Evolutionary conservation across 2,329 filamentous ascomycete genomes (phyloP).

Genomic region (Aotearoamyces nothofagi): DNA sequence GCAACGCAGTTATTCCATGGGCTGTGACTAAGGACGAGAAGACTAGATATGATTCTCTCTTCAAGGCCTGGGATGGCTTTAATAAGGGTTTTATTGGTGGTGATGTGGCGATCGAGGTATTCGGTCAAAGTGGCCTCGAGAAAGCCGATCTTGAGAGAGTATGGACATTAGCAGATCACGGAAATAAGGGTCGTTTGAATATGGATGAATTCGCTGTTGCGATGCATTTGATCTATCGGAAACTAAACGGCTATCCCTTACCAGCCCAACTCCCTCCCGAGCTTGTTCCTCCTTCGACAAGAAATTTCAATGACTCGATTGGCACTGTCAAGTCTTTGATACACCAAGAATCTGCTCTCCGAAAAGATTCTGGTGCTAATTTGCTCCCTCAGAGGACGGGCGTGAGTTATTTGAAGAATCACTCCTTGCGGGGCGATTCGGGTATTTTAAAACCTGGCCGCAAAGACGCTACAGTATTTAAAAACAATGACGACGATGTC

Average conservation of each 20-base stretch:
- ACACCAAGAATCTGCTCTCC: slow-evolving; percentile 73
- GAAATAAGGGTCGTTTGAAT: slow-evolving; percentile 87
- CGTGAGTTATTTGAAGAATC: slow-evolving; percentile 94
- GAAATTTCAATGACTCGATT: slow-evolving; percentile 85
- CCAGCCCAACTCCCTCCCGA: slow-evolving; percentile 80
- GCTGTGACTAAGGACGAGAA: slow-evolving; percentile 98
- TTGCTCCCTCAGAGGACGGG: slow-evolving; percentile 90
- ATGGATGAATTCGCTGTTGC: slow-evolving; percentile 96
- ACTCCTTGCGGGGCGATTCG: slow-evolving; percentile 65
- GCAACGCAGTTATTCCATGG: slow-evolving; percentile 95
- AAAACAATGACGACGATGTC: slow-evolving; percentile 86
- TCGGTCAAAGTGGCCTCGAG: slow-evolving; percentile 87
- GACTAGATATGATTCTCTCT: slow-evolving; percentile 86
- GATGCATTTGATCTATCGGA: slow-evolving; percentile 98
- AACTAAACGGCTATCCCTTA: slow-evolving; percentile 88
- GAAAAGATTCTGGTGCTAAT: slow-evolving; percentile 80
- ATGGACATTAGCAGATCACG: slow-evolving; percentile 88
- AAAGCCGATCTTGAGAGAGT: slow-evolving; percentile 81
- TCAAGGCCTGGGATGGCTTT: slow-evolving; percentile 92
- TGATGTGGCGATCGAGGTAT: slow-evolving; percentile 89
- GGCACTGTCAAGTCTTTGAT: slow-evolving; percentile 85
- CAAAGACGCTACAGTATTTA: slow-evolving; percentile 93
- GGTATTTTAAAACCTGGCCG: slow-evolving; percentile 43
- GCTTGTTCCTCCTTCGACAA: slow-evolving; percentile 83
- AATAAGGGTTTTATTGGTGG: slow-evolving; percentile 85